A percentile compares a stretch with the other conserved stretches of the same genome.
These are phyloP conservation scores for Anaeromyces robustus DNA, from an alignment of 192 early-diverging fungal genomes.

Conservation along the genomic window DNA sequence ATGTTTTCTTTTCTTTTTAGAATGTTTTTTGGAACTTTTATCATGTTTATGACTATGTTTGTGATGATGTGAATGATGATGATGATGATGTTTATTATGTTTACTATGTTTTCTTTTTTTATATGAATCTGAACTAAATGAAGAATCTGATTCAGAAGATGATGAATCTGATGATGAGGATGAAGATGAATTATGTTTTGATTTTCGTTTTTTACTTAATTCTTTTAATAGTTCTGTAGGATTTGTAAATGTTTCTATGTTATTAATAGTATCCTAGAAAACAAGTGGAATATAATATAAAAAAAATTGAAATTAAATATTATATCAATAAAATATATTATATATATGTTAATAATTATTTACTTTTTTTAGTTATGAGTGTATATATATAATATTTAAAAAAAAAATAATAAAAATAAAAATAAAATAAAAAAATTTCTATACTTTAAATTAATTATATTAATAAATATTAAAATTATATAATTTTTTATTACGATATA, in stretches of 20 bases:
- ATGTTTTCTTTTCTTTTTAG: background rate
- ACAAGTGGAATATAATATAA: no score
- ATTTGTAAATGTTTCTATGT: background rate
- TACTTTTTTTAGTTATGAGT: no score
- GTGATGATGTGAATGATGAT: background rate
- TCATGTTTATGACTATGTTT: background rate
- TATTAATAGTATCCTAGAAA: background rate
- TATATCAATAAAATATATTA: no score
- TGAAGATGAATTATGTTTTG: background rate
- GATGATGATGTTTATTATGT: background rate
- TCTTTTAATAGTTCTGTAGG: background rate
- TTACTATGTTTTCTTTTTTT: no score
- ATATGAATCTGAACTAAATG: background rate
- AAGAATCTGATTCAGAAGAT: background rate
- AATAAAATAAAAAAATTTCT: no score
- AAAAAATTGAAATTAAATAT: no score
- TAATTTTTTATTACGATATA: background rate
- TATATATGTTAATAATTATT: no score
- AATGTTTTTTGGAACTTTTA: background rate
- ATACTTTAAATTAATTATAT: no score
- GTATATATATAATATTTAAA: no score
- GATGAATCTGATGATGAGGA: background rate
- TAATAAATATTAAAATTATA: no score
- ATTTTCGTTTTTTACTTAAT: background rate
- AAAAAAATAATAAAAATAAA: no score